Conservation (phyloP, 768 basidiomycete genomes). For the Coprinopsis marcescibilis region DNA sequence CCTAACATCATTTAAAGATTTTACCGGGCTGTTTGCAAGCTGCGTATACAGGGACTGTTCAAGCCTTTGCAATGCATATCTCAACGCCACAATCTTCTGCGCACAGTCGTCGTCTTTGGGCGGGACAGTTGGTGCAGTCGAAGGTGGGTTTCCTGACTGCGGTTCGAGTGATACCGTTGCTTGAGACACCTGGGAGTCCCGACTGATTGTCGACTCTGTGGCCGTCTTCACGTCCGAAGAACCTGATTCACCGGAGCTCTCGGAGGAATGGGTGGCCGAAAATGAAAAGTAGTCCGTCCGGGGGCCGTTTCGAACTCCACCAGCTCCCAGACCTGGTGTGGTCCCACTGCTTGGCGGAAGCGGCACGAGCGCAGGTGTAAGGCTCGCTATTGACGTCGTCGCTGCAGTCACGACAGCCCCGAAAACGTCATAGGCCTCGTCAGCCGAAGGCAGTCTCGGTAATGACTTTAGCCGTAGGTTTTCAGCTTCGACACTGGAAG, state of each 20-base stretch:
- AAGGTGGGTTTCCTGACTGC: conserved; percentile 13
- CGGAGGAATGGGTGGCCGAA: too few relatives aligned
- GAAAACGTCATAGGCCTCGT: conserved; percentile 43
- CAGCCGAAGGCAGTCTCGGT: conserved; percentile 53
- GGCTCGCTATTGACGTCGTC: conserved; percentile 3
- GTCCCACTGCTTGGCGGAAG: too few relatives aligned
- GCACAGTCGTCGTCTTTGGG: conserved; percentile 28
- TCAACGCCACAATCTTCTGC: conserved; percentile 40
- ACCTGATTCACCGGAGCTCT: too few relatives aligned
- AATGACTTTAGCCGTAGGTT: conserved; percentile 37
- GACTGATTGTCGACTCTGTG: too few relatives aligned
- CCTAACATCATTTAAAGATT: conserved; percentile 57
- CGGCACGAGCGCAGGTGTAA: conserved; percentile 8
- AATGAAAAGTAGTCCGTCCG: too few relatives aligned
- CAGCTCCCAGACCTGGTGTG: too few relatives aligned
- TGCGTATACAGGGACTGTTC: conserved; percentile 58
- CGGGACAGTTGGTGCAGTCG: conserved; percentile 9
- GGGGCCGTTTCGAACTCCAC: too few relatives aligned
- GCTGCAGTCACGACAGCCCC: conserved; percentile 16
- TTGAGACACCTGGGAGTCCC: not conserved
- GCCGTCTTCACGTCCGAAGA: too few relatives aligned
- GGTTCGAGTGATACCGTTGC: conserved; percentile 10
- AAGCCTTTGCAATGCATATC: conserved; percentile 49
- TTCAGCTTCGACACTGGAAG: conserved; percentile 20
- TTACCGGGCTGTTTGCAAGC: conserved; percentile 39